These are phyloP conservation scores for Apostasia ramifera DNA, from an alignment of 106 monocot genomes.

Conservation along the genomic window DNA sequence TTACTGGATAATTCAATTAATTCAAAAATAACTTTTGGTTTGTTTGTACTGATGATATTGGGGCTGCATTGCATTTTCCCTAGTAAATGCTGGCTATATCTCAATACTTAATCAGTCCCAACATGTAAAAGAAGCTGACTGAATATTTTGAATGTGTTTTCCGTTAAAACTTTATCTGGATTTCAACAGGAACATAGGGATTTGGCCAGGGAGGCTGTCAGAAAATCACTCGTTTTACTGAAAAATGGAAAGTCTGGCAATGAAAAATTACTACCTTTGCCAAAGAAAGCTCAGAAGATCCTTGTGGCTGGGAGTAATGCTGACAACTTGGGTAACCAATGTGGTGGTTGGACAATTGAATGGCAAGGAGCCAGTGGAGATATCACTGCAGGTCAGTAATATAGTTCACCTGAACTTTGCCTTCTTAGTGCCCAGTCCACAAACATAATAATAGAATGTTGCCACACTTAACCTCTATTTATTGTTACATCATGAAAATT, in stretches of 20 bases:
- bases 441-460: too few relatives aligned
- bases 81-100: too few relatives aligned
- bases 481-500: background rate
- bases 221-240: conserved; percentile 81
- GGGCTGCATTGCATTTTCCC: too few relatives aligned
- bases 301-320: conserved; percentile 64
- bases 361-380: conserved; percentile 54
- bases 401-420: background rate
- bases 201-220: conserved; percentile 82
- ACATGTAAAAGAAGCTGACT: background rate
- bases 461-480: background rate
- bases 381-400: conserved; percentile 14
- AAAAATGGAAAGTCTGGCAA: conserved; percentile 49
- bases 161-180: background rate
- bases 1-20: too few relatives aligned
- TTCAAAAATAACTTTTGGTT: too few relatives aligned
- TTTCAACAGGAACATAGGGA: conserved; percentile 71
- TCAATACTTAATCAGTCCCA: background rate
- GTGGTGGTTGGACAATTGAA: conserved; percentile 66
- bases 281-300: conserved; percentile 41
- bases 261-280: conserved; percentile 31
- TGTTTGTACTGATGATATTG: too few relatives aligned
- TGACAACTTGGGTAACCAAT: conserved; percentile 56
- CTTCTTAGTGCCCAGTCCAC: too few relatives aligned
- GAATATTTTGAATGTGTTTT: background rate